phyloP scores from a whole-genome alignment of 345 rosid genomes.

The Lepidium didymum region DNA sequence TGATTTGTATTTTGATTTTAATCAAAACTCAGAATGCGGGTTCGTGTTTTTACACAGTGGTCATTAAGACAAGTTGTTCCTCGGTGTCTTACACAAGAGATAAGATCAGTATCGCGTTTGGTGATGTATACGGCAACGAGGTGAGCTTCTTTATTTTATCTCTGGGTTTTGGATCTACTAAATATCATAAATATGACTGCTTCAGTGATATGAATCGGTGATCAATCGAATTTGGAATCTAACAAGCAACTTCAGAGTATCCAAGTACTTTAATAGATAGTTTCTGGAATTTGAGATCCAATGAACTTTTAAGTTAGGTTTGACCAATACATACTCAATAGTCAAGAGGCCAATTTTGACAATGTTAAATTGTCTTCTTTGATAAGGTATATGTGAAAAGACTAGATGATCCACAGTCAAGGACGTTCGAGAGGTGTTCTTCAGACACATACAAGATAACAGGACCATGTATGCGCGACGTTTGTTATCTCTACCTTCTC shows the following conservation, averaged over 20 bases:
- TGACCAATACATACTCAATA: neutral
- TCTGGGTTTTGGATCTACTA: neutral
- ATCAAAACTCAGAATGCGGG: conserved; percentile 19
- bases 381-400: conserved; percentile 46
- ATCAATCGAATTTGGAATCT: neutral
- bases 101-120: conserved; percentile 56
- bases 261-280: neutral
- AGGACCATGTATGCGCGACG: conserved; percentile 53
- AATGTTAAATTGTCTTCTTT: neutral
- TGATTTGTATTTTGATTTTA: neutral
- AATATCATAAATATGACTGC: neutral
- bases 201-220: neutral
- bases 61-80: conserved; percentile 59
- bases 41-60: conserved; percentile 48
- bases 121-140: conserved; percentile 72
- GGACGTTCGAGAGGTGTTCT: conserved; percentile 53
- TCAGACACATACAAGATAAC: conserved; percentile 46
- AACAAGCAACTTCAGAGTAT: neutral
- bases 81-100: conserved; percentile 50
- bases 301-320: neutral
- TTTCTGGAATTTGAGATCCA: neutral
- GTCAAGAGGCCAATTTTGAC: too few relatives aligned
- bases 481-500: conserved; percentile 53
- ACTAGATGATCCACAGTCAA: conserved; percentile 44
- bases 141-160: conserved; percentile 16